Percentiles rank a stretch among this genome's conserved stretches.
Evolutionary conservation across 108 stramenopile species (phyloP).

Genomic region (Skeletonema grethae): DNA sequence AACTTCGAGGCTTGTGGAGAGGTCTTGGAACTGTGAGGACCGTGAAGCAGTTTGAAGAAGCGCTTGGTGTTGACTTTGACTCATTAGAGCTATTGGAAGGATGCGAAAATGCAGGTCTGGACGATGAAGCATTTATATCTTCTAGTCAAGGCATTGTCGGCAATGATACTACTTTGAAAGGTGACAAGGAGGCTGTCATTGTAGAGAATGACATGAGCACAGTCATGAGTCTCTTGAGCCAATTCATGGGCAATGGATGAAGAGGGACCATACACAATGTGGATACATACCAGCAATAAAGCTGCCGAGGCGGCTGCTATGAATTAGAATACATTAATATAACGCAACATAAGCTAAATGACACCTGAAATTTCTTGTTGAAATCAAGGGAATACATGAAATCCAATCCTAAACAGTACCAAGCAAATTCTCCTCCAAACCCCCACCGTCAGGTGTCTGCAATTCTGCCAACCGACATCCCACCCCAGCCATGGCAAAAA

Average conservation of each 20-base stretch:
- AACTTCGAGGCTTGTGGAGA: conserved; percentile 28
- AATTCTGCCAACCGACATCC: neutral
- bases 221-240: conserved; percentile 8
- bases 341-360: neutral
- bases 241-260: conserved; percentile 5
- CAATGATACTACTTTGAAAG: neutral
- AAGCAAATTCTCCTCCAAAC: neutral
- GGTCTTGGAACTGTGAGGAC: conserved; percentile 49
- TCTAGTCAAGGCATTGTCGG: neutral
- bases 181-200: neutral
- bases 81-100: conserved; percentile 5
- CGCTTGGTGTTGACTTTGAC: conserved; percentile 57
- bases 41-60: conserved; percentile 45
- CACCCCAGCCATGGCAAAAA: neutral
- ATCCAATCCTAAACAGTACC: too few species aligned
- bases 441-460: neutral
- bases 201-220: conserved; percentile 8
- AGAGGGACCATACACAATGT: neutral
- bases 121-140: conserved; percentile 17
- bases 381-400: too few species aligned
- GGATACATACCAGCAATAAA: neutral
- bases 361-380: too few species aligned
- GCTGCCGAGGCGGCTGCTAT: neutral
- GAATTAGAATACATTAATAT: neutral
- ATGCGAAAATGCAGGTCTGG: conserved; percentile 13